Percentiles rank a stretch among this genome's conserved stretches.
phyloP scores from a whole-genome alignment of 78 protist species.

The Chrysochromulina tobinii region DNA sequence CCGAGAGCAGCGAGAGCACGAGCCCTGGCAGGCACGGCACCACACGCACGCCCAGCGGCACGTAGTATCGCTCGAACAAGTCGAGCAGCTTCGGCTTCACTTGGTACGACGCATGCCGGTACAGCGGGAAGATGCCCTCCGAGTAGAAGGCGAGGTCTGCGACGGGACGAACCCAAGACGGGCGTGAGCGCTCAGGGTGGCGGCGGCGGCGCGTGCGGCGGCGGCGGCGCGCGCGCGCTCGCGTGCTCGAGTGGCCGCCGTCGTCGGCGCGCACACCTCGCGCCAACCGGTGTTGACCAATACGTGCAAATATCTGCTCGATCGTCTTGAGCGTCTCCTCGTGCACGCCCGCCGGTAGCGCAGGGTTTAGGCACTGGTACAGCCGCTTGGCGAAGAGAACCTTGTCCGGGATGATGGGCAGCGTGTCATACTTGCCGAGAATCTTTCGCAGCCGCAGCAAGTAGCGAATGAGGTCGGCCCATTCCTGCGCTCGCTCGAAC shows the following conservation, averaged over 20 bases:
- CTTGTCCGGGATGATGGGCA: slow-evolving; percentile 38
- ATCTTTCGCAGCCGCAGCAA: slow-evolving; percentile 16
- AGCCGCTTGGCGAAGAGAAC: slow-evolving; percentile 45
- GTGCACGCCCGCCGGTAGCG: slow-evolving; percentile 64
- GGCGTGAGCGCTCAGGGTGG: too few species aligned
- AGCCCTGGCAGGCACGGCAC: slow-evolving; percentile 55
- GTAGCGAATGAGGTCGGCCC: slow-evolving; percentile 64
- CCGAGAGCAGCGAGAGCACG: slow-evolving; percentile 37
- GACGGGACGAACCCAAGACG: too few species aligned
- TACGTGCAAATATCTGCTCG: slow-evolving; percentile 27
- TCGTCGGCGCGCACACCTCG: too few species aligned
- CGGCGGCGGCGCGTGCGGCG: too few species aligned
- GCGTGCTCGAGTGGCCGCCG: too few species aligned
- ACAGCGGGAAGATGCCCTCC: slow-evolving; percentile 48
- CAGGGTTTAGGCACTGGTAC: slow-evolving; percentile 52
- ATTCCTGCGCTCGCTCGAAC: slow-evolving; percentile 16
- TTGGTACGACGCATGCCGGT: slow-evolving; percentile 41
- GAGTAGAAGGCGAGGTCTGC: slow-evolving; percentile 44
- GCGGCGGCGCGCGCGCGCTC: too few species aligned
- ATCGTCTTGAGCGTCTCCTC: slow-evolving; percentile 49
- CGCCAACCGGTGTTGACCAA: slow-evolving; percentile 29
- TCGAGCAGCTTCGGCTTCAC: slow-evolving; percentile 49
- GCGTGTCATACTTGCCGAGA: slow-evolving; percentile 2
- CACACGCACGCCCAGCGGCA: slow-evolving; percentile 30
- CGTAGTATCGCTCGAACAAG: slow-evolving; percentile 43